A percentile compares a stretch with the other conserved stretches of the same genome.
phyloP scores from a whole-genome alignment of 2,329 filamentous ascomycete genomes.

The Talaromyces sp. region DNA sequence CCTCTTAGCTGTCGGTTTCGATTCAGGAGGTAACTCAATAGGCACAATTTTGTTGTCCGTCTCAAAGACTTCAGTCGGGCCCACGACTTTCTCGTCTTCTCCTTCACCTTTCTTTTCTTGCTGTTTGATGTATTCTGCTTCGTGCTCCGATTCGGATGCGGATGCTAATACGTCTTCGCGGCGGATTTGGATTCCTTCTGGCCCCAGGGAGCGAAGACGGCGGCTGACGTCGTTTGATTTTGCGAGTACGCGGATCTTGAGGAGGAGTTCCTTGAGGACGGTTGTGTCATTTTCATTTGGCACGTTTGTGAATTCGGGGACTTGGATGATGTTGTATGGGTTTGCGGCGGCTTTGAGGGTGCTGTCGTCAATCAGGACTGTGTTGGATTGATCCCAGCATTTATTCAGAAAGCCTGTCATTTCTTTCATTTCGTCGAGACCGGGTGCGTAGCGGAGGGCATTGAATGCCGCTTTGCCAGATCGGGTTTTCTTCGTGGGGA shows the following conservation, averaged over 20 bases:
- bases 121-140: background rate
- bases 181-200: slow-evolving; percentile 17
- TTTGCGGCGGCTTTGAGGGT: slow-evolving; percentile 75
- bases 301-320: slow-evolving; percentile 69
- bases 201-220: slow-evolving; percentile 39
- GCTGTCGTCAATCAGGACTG: slow-evolving; percentile 85
- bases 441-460: background rate
- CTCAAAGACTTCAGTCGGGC: background rate
- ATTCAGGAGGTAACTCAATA: background rate
- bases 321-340: slow-evolving; percentile 75
- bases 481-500: slow-evolving; percentile 33
- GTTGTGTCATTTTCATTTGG: slow-evolving; percentile 42
- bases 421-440: background rate
- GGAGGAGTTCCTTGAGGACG: slow-evolving; percentile 52
- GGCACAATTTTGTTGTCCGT: background rate
- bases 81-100: background rate
- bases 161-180: slow-evolving; percentile 11
- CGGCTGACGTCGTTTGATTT: slow-evolving; percentile 51
- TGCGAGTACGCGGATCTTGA: slow-evolving; percentile 53
- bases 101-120: background rate
- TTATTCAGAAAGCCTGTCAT: slow-evolving; percentile 35
- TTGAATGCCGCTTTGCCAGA: background rate
- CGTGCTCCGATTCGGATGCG: background rate
- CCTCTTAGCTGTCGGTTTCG: background rate
- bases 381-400: slow-evolving; percentile 78